These are phyloP conservation scores for Teratosphaeriaceae sp. DNA, from an alignment of 2,329 filamentous ascomycete species.

Conservation along the genomic window DNA sequence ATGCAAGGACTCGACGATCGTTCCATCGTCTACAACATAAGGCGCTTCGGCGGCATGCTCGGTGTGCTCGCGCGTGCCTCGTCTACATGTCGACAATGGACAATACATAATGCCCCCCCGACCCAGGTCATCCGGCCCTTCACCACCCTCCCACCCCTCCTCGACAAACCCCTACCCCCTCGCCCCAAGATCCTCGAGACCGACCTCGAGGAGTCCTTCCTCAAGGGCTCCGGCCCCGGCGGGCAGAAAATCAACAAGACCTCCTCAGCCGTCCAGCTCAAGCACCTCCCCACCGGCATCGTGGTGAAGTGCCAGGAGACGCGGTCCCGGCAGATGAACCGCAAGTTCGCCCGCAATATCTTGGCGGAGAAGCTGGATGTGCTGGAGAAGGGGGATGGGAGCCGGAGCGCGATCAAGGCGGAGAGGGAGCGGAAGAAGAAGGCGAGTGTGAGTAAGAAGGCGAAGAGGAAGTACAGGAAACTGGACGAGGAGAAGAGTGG, in stretches of 20 bases:
- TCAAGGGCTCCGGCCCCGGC: slow-evolving; percentile 87
- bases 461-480: slow-evolving; percentile 67
- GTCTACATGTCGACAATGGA: not conserved
- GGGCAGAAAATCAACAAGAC: slow-evolving; percentile 99
- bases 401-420: slow-evolving; percentile 58
- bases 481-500: slow-evolving; percentile 45
- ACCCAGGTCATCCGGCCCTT: not conserved
- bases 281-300: slow-evolving; percentile 81
- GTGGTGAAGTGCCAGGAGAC: slow-evolving; percentile 94
- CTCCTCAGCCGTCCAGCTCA: slow-evolving; percentile 86
- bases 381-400: slow-evolving; percentile 62
- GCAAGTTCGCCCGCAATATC: slow-evolving; percentile 72
- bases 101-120: not conserved
- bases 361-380: slow-evolving; percentile 74
- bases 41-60: not conserved
- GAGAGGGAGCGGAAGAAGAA: slow-evolving; percentile 60
- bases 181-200: slow-evolving; percentile 67
- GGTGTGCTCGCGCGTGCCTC: not conserved
- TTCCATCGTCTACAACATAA: too few species aligned
- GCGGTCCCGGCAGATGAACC: slow-evolving; percentile 77
- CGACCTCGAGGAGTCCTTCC: slow-evolving; percentile 76
- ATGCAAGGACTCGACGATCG: too few species aligned
- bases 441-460: slow-evolving; percentile 75
- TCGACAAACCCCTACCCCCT: slow-evolving; percentile 62
- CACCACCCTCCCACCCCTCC: slow-evolving; percentile 3